Evolutionary conservation across 2,329 filamentous ascomycete genomes (phyloP).

Genomic region (Fusarium humuli): DNA sequence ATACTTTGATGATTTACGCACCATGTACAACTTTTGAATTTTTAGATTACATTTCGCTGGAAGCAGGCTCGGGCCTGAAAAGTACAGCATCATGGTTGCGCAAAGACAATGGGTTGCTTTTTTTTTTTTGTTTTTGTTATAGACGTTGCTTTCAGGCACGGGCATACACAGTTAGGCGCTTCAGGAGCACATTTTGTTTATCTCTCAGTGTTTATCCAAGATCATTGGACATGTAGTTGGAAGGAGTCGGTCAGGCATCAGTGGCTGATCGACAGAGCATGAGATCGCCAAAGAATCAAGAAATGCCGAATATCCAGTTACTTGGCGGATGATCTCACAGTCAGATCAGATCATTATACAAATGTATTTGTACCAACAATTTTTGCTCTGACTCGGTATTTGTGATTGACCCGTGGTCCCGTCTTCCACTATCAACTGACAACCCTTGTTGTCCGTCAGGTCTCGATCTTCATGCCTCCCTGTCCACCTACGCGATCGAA

Average conservation of each 20-base stretch:
- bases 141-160: constrained; percentile 30
- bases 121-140: not conserved
- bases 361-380: not conserved
- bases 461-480: constrained; percentile 38
- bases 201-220: not conserved
- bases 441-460: constrained; percentile 7
- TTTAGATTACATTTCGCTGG: constrained; percentile 28
- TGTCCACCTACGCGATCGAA: constrained; percentile 33
- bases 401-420: not conserved
- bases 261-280: not conserved
- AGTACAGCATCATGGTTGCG: constrained; percentile 24
- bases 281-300: constrained; percentile 2
- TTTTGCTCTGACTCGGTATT: not conserved
- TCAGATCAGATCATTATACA: constrained; percentile 18
- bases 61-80: constrained; percentile 22
- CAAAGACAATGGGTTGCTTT: constrained; percentile 2
- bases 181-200: constrained; percentile 10
- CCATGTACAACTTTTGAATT: constrained; percentile 14
- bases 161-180: constrained; percentile 13
- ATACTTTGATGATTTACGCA: constrained; percentile 32
- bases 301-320: not conserved
- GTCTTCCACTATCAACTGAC: not conserved
- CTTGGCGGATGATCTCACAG: not conserved
- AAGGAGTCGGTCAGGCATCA: not conserved
- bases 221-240: not conserved